Percentiles rank a stretch among this genome's conserved stretches.
Evolutionary conservation across 441 rosid species (phyloP).

Genomic region (Pelargonium australe): DNA sequence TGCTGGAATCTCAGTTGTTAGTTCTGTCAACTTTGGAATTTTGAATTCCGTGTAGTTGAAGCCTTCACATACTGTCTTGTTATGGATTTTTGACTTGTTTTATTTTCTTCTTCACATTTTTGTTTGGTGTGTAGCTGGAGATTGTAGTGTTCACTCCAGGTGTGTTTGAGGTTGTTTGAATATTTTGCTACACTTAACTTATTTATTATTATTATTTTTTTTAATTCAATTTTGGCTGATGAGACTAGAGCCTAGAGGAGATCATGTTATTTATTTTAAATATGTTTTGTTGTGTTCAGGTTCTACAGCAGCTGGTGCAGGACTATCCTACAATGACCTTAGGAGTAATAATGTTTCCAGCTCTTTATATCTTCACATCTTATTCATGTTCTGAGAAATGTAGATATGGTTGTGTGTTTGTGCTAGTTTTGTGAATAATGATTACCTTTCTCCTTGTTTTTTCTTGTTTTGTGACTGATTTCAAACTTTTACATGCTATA

Average conservation of each 20-base stretch:
- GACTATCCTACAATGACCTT: conserved; percentile 38
- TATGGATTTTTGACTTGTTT: neutral
- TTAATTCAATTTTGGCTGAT: neutral
- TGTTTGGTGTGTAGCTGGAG: conserved; percentile 39
- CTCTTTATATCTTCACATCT: neutral
- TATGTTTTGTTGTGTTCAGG: conserved; percentile 24
- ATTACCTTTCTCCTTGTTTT: neutral
- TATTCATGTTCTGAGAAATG: neutral
- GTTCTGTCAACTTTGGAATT: conserved; percentile 14
- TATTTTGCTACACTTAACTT: neutral
- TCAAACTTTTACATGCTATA: neutral
- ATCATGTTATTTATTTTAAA: neutral
- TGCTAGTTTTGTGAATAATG: too few relatives aligned
- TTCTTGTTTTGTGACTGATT: neutral
- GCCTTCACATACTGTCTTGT: neutral
- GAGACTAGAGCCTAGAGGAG: neutral
- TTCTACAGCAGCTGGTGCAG: conserved; percentile 31
- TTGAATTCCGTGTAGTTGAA: neutral
- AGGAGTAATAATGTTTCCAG: conserved; percentile 35
- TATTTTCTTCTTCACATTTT: conserved; percentile 4
- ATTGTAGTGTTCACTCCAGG: conserved; percentile 49
- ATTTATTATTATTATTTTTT: conserved; percentile 10
- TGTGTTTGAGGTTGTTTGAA: conserved; percentile 42
- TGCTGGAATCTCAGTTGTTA: conserved; percentile 51
- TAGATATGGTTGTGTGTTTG: neutral